These are phyloP conservation scores for Galerina marginata DNA, from an alignment of 768 basidiomycete genomes.

Conservation along the genomic window DNA sequence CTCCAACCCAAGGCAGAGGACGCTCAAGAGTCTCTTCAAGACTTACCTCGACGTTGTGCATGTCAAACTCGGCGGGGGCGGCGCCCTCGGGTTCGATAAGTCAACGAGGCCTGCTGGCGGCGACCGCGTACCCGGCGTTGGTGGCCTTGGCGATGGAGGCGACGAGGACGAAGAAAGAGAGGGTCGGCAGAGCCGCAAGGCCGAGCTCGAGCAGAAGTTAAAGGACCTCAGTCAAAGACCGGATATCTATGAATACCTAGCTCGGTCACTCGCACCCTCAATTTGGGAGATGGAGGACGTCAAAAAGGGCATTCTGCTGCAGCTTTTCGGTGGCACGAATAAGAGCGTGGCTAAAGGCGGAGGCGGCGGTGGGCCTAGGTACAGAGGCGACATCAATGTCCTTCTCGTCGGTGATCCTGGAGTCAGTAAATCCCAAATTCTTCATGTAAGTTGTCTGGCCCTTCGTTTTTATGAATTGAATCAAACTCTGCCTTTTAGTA, in stretches of 20 bases:
- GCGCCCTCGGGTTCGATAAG: conserved; percentile 77
- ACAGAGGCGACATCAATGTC: conserved; percentile 98
- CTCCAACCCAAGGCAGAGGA: conserved; percentile 89
- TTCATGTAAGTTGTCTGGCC: conserved; percentile 62
- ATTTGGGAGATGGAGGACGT: conserved; percentile 99
- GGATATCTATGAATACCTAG: conserved; percentile 87
- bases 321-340: conserved; percentile 97
- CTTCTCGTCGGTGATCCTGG: conserved; percentile 97
- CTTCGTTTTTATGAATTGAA: background rate
- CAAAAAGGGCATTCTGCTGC: conserved; percentile 96
- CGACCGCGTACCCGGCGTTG: conserved; percentile 71
- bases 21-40: conserved; percentile 95
- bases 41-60: conserved; percentile 97
- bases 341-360: conserved; percentile 93
- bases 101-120: conserved; percentile 75
- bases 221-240: conserved; percentile 71
- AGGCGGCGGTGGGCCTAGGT: conserved; percentile 94
- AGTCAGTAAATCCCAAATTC: conserved; percentile 94
- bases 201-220: conserved; percentile 82
- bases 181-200: conserved; percentile 52
- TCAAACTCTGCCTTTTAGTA: conserved; percentile 58
- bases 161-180: conserved; percentile 43
- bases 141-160: conserved; percentile 72
- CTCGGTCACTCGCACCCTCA: conserved; percentile 88
- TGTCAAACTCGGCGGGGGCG: conserved; percentile 76